Evolutionary conservation across 1,284 basidiomycete species (phyloP).

Genomic region (Cerioporus squamosus): DNA sequence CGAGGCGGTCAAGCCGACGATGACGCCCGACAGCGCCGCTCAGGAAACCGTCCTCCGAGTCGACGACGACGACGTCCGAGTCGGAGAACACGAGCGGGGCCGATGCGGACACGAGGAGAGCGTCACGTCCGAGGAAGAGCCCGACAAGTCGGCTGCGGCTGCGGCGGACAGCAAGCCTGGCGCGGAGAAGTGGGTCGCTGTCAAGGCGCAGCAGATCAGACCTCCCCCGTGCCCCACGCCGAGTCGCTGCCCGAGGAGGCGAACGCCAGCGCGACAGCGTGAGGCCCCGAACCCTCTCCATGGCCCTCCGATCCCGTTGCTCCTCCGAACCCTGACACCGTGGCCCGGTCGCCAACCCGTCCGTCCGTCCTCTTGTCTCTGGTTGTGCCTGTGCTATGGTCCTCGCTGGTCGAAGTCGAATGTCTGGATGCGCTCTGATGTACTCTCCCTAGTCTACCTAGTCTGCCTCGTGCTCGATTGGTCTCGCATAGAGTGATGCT

Average conservation of each 20-base stretch:
- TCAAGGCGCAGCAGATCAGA: conserved; percentile 43
- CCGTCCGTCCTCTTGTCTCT: conserved; percentile 2
- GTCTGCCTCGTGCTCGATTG: neutral
- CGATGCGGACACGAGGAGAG: conserved; percentile 64
- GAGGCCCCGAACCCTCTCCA: neutral
- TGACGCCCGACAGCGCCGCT: conserved; percentile 25
- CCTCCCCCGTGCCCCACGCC: conserved; percentile 4
- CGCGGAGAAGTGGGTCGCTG: conserved; percentile 77
- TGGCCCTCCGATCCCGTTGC: too few relatives aligned
- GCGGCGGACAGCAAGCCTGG: conserved; percentile 27
- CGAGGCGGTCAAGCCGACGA: neutral
- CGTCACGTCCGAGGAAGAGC: conserved; percentile 72
- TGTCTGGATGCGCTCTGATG: conserved; percentile 9
- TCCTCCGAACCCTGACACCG: neutral
- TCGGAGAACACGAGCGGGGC: conserved; percentile 54
- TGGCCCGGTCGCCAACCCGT: neutral
- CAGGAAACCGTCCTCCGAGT: conserved; percentile 25
- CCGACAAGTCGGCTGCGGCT: conserved; percentile 42
- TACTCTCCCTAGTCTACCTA: conserved; percentile 1
- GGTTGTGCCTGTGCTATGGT: conserved; percentile 14
- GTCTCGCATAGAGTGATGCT: conserved; percentile 8
- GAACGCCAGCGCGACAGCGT: neutral
- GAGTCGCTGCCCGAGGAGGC: neutral
- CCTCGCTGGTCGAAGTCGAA: conserved; percentile 17
- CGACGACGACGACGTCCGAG: conserved; percentile 62